Percentiles rank a stretch among this genome's conserved stretches.
These are phyloP conservation scores for Henckelia pumila DNA, from an alignment of 257 asterid genomes.

Conservation along the genomic window DNA sequence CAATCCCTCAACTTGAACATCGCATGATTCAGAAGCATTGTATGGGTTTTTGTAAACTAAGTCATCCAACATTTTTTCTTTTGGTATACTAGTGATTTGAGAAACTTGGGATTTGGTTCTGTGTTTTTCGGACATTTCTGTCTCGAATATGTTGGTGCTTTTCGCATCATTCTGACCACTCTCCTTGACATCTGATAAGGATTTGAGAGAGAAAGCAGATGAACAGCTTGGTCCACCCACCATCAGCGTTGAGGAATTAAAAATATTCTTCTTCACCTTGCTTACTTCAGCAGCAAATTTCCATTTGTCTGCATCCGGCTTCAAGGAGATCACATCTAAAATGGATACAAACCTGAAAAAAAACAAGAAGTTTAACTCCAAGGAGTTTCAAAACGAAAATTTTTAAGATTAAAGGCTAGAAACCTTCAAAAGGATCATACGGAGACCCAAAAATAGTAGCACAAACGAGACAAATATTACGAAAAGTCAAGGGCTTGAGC, in stretches of 20 bases:
- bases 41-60: slow-evolving; percentile 37
- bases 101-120: slow-evolving; percentile 25
- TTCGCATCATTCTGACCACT: slow-evolving; percentile 28
- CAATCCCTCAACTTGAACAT: slow-evolving; percentile 33
- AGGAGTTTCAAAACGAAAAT: slow-evolving; percentile 4
- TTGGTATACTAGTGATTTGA: slow-evolving; percentile 29
- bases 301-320: slow-evolving; percentile 67
- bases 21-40: slow-evolving; percentile 39
- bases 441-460: neutral
- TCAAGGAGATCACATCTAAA: slow-evolving; percentile 78
- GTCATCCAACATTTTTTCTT: slow-evolving; percentile 33
- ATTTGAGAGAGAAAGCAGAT: slow-evolving; percentile 32
- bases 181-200: slow-evolving; percentile 35
- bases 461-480: too few species aligned
- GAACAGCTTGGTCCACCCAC: slow-evolving; percentile 65
- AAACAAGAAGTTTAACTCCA: neutral
- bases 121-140: slow-evolving; percentile 33
- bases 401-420: neutral
- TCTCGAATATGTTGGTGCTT: slow-evolving; percentile 28
- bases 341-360: slow-evolving; percentile 70
- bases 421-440: neutral
- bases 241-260: slow-evolving; percentile 83
- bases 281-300: slow-evolving; percentile 37
- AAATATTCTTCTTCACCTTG: slow-evolving; percentile 49
- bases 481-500: too few species aligned